Evolutionary conservation across 1,284 basidiomycete species (phyloP).

Genomic region (Hypsizygus ulmarius): DNA sequence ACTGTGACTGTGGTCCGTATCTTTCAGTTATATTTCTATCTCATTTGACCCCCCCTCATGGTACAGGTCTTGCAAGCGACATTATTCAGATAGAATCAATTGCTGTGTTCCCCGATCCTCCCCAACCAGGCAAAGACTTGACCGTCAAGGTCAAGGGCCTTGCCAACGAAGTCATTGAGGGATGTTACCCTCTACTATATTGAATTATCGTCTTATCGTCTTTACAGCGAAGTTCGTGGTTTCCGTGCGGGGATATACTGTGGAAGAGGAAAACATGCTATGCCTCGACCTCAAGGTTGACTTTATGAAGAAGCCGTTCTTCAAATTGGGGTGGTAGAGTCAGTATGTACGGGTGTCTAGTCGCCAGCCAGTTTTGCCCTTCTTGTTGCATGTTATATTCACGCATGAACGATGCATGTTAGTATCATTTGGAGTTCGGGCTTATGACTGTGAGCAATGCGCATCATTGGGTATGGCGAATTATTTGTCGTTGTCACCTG

Average conservation of each 20-base stretch:
- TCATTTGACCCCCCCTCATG: slow-evolving; percentile 1
- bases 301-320: slow-evolving; percentile 55
- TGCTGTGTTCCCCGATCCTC: slow-evolving; percentile 75
- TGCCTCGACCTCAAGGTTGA: slow-evolving; percentile 81
- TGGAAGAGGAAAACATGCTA: slow-evolving; percentile 74
- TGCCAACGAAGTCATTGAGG: slow-evolving; percentile 64
- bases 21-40: not conserved
- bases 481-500: too few species aligned
- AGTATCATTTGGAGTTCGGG: too few species aligned
- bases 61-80: slow-evolving; percentile 46
- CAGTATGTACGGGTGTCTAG: not conserved
- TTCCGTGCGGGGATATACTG: slow-evolving; percentile 69
- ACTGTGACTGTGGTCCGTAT: slow-evolving; percentile 56
- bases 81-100: slow-evolving; percentile 65
- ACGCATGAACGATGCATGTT: too few species aligned
- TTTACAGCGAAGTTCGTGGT: slow-evolving; percentile 82
- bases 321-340: slow-evolving; percentile 24
- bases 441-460: too few species aligned
- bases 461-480: too few species aligned
- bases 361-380: not conserved
- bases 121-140: slow-evolving; percentile 77
- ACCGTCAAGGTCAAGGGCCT: slow-evolving; percentile 74
- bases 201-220: not conserved
- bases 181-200: slow-evolving; percentile 26
- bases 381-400: too few species aligned